Percentiles rank a stretch among this genome's conserved stretches.
These are phyloP conservation scores for Casaregolazyma suthepensis DNA, from an alignment of 1,139 yeast genomes.

Conservation along the genomic window DNA sequence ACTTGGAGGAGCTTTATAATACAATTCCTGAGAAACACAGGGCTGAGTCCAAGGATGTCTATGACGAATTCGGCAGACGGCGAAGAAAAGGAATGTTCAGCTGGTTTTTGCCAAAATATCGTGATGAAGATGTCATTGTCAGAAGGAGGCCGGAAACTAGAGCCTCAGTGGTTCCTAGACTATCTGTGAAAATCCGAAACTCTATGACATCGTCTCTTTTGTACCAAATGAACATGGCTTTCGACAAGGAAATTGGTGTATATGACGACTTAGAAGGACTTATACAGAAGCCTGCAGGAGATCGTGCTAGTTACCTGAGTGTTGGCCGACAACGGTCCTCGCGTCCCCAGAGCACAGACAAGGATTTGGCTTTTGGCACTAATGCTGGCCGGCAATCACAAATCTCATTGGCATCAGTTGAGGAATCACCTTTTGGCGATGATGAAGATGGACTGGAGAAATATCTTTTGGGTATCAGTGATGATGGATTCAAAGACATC, in stretches of 20 bases:
- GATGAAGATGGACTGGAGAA: not conserved
- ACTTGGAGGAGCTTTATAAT: not conserved
- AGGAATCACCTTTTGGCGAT: not conserved
- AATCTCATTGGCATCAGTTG: not conserved
- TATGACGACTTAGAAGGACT: not conserved
- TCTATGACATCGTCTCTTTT: not conserved
- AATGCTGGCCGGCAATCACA: not conserved
- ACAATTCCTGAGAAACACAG: not conserved
- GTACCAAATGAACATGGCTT: constrained; percentile 5
- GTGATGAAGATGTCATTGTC: not conserved
- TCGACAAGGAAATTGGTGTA: not conserved
- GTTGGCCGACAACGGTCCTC: not conserved
- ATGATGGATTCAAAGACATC: not conserved
- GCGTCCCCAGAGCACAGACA: not conserved
- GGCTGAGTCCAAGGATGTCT: not conserved
- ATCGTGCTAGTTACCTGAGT: not conserved
- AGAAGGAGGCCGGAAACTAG: not conserved
- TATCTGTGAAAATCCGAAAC: constrained; percentile 1
- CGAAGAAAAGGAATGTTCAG: not conserved
- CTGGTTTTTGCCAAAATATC: not conserved
- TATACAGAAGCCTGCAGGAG: not conserved
- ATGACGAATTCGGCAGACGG: not conserved
- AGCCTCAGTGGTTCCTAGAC: not conserved
- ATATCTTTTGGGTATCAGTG: not conserved
- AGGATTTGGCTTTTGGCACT: not conserved